These are phyloP conservation scores for Claviceps sp. DNA, from an alignment of 2,329 filamentous ascomycete genomes.

Conservation along the genomic window DNA sequence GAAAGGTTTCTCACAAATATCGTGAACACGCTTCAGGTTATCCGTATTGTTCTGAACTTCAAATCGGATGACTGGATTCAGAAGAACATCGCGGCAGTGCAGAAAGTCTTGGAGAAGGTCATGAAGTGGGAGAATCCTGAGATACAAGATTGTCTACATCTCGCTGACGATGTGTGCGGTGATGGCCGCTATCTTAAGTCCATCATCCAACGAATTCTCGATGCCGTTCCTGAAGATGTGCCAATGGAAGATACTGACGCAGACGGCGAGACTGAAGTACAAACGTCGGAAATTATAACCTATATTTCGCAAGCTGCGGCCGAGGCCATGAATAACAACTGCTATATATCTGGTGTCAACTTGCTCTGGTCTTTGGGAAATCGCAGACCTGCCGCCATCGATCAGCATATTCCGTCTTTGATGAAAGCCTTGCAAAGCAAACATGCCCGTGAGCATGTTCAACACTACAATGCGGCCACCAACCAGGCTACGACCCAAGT, in stretches of 20 bases:
- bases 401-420: constrained; percentile 72
- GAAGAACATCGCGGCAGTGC: constrained; percentile 60
- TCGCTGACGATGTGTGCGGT: constrained; percentile 54
- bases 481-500: constrained; percentile 32
- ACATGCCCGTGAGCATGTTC: constrained; percentile 86
- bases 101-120: constrained; percentile 82
- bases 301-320: constrained; percentile 78
- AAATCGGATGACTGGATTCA: constrained; percentile 87
- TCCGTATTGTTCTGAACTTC: constrained; percentile 77
- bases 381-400: constrained; percentile 74
- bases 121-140: constrained; percentile 81
- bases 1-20: constrained; percentile 77
- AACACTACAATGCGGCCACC: constrained; percentile 48
- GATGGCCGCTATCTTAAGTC: constrained; percentile 60
- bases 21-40: constrained; percentile 84
- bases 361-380: constrained; percentile 84
- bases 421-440: constrained; percentile 93
- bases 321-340: constrained; percentile 68
- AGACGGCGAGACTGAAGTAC: constrained; percentile 68
- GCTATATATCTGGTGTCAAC: constrained; percentile 81
- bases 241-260: constrained; percentile 66
- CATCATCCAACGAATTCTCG: constrained; percentile 67
- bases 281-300: constrained; percentile 74
- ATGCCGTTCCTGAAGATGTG: constrained; percentile 68
- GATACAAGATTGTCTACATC: constrained; percentile 83